These are phyloP conservation scores for Teratosphaeria destructans DNA, from an alignment of 2,329 filamentous ascomycete species.

Conservation along the genomic window DNA sequence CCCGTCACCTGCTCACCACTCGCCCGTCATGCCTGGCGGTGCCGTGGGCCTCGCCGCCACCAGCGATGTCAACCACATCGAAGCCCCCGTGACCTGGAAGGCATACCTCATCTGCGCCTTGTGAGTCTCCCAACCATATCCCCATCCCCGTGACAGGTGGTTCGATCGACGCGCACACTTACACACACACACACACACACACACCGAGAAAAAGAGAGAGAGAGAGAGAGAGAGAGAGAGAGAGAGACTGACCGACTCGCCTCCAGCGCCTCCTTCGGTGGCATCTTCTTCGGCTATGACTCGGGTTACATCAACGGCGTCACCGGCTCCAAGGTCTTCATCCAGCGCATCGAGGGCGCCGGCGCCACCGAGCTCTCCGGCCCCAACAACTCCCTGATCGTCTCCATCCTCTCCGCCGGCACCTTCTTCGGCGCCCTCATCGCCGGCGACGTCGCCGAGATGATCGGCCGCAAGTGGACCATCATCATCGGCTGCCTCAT, in stretches of 20 bases:
- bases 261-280: conserved; percentile 1
- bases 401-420: conserved; percentile 59
- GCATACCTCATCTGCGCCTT: conserved; percentile 23
- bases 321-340: conserved; percentile 39
- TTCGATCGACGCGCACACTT: too few species aligned
- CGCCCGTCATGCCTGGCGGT: conserved; percentile 6
- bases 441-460: conserved; percentile 67
- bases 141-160: background rate
- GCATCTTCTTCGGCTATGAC: conserved; percentile 46
- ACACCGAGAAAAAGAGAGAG: background rate
- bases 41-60: conserved; percentile 27
- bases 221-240: too few species aligned
- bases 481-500: conserved; percentile 61
- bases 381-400: conserved; percentile 48
- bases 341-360: conserved; percentile 39
- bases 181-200: background rate
- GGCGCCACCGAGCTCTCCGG: conserved; percentile 19
- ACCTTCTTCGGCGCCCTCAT: conserved; percentile 73
- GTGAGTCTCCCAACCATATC: background rate
- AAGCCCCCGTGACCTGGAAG: conserved; percentile 39
- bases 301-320: conserved; percentile 59
- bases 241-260: background rate
- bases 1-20: background rate
- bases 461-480: conserved; percentile 61
- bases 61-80: conserved; percentile 43